Percentiles rank a stretch among this genome's conserved stretches.
Evolutionary conservation across 148 eudicot species (phyloP).

Genomic region (Euryodendron excelsum): DNA sequence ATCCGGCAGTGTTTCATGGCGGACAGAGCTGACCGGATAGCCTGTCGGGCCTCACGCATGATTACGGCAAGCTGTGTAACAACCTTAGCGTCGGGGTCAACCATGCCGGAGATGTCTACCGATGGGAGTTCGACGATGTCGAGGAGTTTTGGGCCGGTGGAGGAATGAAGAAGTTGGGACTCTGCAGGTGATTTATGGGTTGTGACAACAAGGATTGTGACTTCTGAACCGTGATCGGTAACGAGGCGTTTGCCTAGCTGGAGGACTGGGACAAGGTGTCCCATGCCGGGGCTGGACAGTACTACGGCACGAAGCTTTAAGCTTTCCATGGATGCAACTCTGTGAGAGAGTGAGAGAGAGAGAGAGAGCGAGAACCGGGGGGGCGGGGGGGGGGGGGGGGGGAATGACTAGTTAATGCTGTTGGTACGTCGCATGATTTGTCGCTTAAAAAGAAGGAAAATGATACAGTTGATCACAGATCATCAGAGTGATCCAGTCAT

Average conservation of each 20-base stretch:
- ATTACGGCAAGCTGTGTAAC: conserved; percentile 28
- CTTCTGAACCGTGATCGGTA: neutral
- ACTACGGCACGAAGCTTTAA: too few species aligned
- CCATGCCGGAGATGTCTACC: conserved; percentile 34
- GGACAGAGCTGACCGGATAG: conserved; percentile 26
- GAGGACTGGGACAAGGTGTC: too few species aligned
- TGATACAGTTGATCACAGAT: too few species aligned
- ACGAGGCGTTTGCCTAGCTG: conserved; percentile 18
- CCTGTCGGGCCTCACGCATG: conserved; percentile 34
- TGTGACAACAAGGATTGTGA: conserved; percentile 19
- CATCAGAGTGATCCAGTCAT: too few species aligned
- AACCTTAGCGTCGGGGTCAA: conserved; percentile 26
- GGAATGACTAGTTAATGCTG: too few species aligned
- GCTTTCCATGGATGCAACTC: too few species aligned
- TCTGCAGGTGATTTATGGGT: conserved; percentile 10
- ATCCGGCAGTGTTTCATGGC: conserved; percentile 13
- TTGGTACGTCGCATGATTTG: too few species aligned
- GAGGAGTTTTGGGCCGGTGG: conserved; percentile 1
- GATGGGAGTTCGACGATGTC: conserved; percentile 27
- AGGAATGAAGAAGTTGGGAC: conserved; percentile 14
- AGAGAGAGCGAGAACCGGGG: too few species aligned
- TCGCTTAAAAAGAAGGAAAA: too few species aligned
- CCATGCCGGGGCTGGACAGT: too few species aligned
- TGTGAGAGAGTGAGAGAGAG: too few species aligned
- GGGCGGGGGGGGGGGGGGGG: too few species aligned